Conservation (phyloP, 148 eudicot species). For the Camellia japonica region DNA sequence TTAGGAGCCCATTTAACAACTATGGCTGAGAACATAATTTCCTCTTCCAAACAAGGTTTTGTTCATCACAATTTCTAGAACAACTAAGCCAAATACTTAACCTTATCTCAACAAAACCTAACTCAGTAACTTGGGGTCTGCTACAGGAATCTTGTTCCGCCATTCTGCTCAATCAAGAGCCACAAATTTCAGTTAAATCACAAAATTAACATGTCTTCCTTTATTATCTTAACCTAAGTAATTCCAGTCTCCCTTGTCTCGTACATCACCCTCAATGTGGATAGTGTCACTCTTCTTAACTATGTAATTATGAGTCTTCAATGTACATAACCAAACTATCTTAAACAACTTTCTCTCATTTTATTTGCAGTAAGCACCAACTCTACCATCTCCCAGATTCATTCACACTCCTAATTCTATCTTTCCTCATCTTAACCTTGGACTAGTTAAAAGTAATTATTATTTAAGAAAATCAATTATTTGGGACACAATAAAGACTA, state of each 20-base stretch:
- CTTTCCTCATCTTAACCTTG: background rate
- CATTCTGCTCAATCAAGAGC: background rate
- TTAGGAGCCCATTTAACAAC: too few species aligned
- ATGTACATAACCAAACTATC: background rate
- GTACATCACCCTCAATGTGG: background rate
- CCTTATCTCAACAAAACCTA: background rate
- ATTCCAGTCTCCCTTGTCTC: background rate
- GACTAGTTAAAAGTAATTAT: background rate
- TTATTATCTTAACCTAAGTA: background rate
- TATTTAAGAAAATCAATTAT: constrained; percentile 1
- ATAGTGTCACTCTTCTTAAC: background rate
- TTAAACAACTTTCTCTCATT: background rate
- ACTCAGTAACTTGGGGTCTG: background rate
- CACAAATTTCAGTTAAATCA: background rate
- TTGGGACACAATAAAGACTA: background rate
- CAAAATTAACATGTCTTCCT: background rate
- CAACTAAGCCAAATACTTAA: background rate
- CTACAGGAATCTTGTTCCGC: too few species aligned
- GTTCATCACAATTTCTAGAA: too few species aligned
- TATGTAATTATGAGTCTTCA: background rate
- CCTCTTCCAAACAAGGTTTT: too few species aligned
- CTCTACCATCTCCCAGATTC: background rate
- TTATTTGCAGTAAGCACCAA: background rate
- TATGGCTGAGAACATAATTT: too few species aligned
- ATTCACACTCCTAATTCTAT: background rate